Conservation (phyloP, 2,329 filamentous ascomycete species). For the Neonectria ditissima region DNA sequence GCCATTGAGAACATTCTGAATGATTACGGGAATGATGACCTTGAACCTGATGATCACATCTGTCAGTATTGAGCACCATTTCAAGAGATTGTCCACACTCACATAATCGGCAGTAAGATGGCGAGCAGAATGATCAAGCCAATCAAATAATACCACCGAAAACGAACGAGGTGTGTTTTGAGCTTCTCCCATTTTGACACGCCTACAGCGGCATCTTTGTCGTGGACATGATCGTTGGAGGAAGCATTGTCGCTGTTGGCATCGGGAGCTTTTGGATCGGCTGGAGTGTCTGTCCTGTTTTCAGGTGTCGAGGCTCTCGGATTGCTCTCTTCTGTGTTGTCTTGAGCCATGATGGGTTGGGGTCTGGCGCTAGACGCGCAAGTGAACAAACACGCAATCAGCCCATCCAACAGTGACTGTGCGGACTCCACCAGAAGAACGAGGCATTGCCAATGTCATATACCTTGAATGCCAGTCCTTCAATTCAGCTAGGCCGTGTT, state of each 20-base stretch:
- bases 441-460: too few species aligned
- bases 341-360: too few species aligned
- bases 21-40: constrained; percentile 59
- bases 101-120: constrained; percentile 61
- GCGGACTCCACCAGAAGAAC: too few species aligned
- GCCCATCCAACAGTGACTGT: too few species aligned
- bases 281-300: too few species aligned
- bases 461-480: too few species aligned
- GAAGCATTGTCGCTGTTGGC: constrained; percentile 24
- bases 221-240: constrained; percentile 30
- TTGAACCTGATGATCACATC: constrained; percentile 53
- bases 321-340: too few species aligned
- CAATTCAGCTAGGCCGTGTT: too few species aligned
- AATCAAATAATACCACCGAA: constrained; percentile 59
- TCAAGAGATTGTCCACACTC: constrained; percentile 34
- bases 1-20: constrained; percentile 57
- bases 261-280: too few species aligned
- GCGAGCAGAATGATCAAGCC: constrained; percentile 55
- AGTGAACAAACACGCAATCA: too few species aligned
- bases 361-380: too few species aligned
- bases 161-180: constrained; percentile 56
- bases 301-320: too few species aligned
- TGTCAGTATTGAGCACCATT: not conserved
- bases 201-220: constrained; percentile 23
- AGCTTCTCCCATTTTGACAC: constrained; percentile 50